Conservation (phyloP, 148 eudicot genomes). For the Heliamphora exappendiculata region DNA sequence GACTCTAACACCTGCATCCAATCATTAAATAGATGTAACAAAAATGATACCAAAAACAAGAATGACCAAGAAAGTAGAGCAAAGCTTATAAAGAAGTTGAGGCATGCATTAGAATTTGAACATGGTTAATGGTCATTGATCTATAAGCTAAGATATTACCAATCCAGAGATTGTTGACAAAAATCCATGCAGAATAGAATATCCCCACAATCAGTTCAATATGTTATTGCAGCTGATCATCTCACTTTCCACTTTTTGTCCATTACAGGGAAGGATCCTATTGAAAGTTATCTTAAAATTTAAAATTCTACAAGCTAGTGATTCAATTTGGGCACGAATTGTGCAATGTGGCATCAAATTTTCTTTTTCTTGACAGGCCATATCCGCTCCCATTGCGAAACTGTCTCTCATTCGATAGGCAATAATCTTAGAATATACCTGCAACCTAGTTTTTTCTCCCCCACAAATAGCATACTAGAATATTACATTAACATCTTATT, state of each 20-base stretch:
- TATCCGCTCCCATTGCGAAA: neutral
- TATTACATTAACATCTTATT: neutral
- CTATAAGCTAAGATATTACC: neutral
- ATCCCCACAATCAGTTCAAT: neutral
- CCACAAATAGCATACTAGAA: neutral
- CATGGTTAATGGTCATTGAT: neutral
- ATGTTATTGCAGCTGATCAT: neutral
- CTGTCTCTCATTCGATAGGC: neutral
- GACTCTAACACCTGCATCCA: conserved; percentile 76
- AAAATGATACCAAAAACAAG: neutral
- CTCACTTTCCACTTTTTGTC: conserved; percentile 1
- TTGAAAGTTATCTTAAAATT: neutral
- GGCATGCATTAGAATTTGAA: neutral
- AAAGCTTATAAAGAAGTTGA: neutral
- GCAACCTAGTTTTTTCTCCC: neutral
- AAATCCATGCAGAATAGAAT: neutral
- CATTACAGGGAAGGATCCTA: neutral
- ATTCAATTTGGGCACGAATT: neutral
- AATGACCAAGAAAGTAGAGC: neutral
- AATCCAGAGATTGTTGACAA: neutral
- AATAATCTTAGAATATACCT: neutral
- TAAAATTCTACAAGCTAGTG: neutral
- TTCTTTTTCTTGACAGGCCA: neutral
- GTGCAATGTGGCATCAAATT: neutral
- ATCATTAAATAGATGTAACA: conserved; percentile 1